Percentiles rank a stretch among this genome's conserved stretches.
Evolutionary conservation across 2,329 filamentous ascomycete genomes (phyloP).

Genomic region (Aspergillus sp.): DNA sequence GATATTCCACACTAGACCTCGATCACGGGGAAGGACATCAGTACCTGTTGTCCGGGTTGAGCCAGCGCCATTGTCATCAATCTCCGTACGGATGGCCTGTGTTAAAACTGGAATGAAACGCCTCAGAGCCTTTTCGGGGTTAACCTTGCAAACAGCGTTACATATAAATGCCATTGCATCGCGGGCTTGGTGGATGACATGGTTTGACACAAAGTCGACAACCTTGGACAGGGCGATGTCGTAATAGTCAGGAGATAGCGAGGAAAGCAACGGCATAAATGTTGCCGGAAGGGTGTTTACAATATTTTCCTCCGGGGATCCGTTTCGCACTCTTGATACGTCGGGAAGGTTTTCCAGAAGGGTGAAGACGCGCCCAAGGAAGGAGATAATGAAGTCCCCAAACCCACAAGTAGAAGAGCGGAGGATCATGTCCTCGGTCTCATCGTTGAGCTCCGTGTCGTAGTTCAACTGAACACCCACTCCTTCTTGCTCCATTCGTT

Average conservation of each 20-base stretch:
- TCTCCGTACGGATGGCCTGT: conserved; percentile 90
- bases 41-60: conserved; percentile 91
- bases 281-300: conserved; percentile 93
- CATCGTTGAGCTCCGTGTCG: conserved; percentile 73
- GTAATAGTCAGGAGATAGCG: conserved; percentile 88
- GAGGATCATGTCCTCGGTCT: conserved; percentile 82
- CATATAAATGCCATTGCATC: conserved; percentile 99
- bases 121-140: conserved; percentile 88
- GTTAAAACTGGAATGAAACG: conserved; percentile 88
- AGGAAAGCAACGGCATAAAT: conserved; percentile 84
- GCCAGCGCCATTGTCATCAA: conserved; percentile 92
- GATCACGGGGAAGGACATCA: conserved; percentile 88
- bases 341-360: conserved; percentile 94
- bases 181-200: conserved; percentile 93
- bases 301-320: conserved; percentile 93
- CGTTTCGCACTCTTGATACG: conserved; percentile 79
- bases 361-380: conserved; percentile 92
- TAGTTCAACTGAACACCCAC: conserved; percentile 86
- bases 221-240: conserved; percentile 91
- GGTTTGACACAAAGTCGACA: conserved; percentile 83
- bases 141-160: conserved; percentile 93
- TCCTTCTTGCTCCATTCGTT: conserved; percentile 85
- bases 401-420: conserved; percentile 94
- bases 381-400: conserved; percentile 84
- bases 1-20: conserved; percentile 93